These are phyloP conservation scores for Endothia cerciana DNA, from an alignment of 2,329 filamentous ascomycete species.

Conservation along the genomic window DNA sequence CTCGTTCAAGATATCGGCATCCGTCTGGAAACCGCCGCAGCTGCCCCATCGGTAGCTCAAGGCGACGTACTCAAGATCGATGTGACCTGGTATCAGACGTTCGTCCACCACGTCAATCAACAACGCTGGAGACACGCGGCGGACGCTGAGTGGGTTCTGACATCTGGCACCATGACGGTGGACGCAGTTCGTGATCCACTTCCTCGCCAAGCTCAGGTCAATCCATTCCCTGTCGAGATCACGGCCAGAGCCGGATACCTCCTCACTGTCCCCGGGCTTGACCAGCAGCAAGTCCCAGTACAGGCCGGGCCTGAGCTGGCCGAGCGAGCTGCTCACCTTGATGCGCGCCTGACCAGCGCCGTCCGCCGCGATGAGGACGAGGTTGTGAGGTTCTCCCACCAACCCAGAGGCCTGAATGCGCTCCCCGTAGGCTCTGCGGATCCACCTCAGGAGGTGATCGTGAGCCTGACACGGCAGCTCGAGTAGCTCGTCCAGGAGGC, in stretches of 20 bases:
- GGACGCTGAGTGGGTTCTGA: not conserved
- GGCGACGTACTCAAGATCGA: not conserved
- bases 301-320: not conserved
- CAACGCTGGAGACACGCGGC: not conserved
- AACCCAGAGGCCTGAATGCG: not conserved
- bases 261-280: not conserved
- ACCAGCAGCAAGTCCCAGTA: constrained; percentile 2
- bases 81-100: not conserved
- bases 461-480: not conserved
- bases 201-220: not conserved
- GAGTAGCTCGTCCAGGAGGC: not conserved
- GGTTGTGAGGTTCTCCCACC: not conserved
- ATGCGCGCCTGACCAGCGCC: not conserved
- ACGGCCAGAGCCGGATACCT: not conserved
- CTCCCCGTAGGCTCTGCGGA: not conserved
- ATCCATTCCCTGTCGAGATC: not conserved
- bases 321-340: not conserved
- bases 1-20: not conserved
- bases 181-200: not conserved
- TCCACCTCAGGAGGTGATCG: not conserved
- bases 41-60: constrained; percentile 4
- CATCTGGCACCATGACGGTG: not conserved
- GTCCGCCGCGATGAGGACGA: not conserved
- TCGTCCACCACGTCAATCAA: not conserved
- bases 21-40: constrained; percentile 4